Percentiles rank a stretch among this genome's conserved stretches.
phyloP scores from a whole-genome alignment of 345 rosid genomes.

The Acer yangbiense region DNA sequence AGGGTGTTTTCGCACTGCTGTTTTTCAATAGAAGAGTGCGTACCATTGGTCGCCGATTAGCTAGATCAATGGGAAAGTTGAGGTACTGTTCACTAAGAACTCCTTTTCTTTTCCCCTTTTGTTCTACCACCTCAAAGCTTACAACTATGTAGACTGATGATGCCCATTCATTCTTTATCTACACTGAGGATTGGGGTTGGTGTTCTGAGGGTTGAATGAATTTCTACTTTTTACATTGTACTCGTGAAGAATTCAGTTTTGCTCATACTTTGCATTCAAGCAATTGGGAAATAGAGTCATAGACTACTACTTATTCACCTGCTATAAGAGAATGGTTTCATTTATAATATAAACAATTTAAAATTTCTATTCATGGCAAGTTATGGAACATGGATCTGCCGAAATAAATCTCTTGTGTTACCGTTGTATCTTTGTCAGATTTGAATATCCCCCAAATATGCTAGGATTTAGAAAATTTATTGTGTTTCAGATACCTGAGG shows the following conservation, averaged over 20 bases:
- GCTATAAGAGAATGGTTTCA: not conserved
- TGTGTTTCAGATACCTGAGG: not conserved
- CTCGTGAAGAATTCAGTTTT: not conserved
- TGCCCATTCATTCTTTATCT: not conserved
- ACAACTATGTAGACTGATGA: not conserved
- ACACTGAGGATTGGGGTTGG: not conserved
- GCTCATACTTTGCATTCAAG: not conserved
- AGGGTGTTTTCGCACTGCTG: constrained; percentile 93
- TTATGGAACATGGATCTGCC: not conserved
- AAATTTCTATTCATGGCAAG: not conserved
- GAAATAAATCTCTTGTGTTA: not conserved
- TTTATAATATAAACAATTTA: not conserved
- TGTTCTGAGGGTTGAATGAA: not conserved
- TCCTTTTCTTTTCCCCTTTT: not conserved
- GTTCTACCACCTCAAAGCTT: not conserved
- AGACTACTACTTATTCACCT: not conserved
- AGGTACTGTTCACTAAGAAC: constrained; percentile 47
- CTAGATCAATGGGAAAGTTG: constrained; percentile 86
- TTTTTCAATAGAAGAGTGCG: constrained; percentile 94
- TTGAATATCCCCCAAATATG: not conserved
- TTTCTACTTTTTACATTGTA: not conserved
- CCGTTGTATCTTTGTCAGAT: not conserved
- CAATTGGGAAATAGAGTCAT: not conserved
- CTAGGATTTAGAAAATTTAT: not conserved
- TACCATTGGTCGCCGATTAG: constrained; percentile 76